These are phyloP conservation scores for Hymenoscyphus fraxineus DNA, from an alignment of 2,329 filamentous ascomycete genomes.

Conservation along the genomic window DNA sequence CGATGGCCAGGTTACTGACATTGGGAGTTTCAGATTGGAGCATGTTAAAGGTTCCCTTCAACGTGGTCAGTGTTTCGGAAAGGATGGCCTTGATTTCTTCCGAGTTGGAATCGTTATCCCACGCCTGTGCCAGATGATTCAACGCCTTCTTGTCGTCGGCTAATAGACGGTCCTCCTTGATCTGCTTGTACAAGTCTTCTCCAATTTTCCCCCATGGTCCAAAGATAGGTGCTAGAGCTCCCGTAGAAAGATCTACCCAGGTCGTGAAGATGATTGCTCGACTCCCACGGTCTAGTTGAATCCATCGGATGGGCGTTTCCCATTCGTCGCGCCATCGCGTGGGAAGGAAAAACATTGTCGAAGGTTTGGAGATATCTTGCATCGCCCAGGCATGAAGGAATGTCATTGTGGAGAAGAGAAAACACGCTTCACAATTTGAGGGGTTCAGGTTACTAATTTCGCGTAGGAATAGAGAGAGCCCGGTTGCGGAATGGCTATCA, in stretches of 20 bases:
- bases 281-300: slow-evolving; percentile 34
- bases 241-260: slow-evolving; percentile 20
- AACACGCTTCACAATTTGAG: slow-evolving; percentile 35
- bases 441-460: slow-evolving; percentile 44
- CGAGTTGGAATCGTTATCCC: slow-evolving; percentile 14
- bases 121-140: slow-evolving; percentile 18
- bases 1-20: slow-evolving; percentile 17
- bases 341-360: slow-evolving; percentile 35
- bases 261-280: slow-evolving; percentile 18
- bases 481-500: slow-evolving; percentile 33
- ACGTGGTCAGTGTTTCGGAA: slow-evolving; percentile 10
- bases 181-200: not conserved
- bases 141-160: slow-evolving; percentile 21
- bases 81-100: slow-evolving; percentile 16
- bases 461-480: slow-evolving; percentile 34
- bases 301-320: slow-evolving; percentile 31
- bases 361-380: slow-evolving; percentile 26
- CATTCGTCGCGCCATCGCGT: slow-evolving; percentile 31
- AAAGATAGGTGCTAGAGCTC: slow-evolving; percentile 28
- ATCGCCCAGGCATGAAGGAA: slow-evolving; percentile 36
- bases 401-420: slow-evolving; percentile 34
- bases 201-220: slow-evolving; percentile 19
- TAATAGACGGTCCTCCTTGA: slow-evolving; percentile 14
- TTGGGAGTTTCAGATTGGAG: slow-evolving; percentile 26
- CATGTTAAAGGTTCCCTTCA: slow-evolving; percentile 21